Evolutionary conservation across 208 protist genomes (phyloP).

Genomic region (Spongospora subterranea): DNA sequence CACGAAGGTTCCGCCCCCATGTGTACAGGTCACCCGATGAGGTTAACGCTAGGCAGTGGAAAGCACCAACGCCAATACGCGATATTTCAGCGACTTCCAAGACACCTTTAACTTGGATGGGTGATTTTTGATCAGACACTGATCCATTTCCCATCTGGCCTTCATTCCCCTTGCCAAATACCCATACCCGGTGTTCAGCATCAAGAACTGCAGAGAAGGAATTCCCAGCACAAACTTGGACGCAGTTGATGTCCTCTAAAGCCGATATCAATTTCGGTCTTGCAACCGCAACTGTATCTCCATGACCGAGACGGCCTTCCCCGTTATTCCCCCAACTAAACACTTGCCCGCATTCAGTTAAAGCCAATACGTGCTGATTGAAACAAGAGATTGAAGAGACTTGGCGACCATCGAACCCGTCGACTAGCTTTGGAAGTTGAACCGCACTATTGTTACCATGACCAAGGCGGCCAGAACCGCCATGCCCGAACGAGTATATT

Average conservation of each 20-base stretch:
- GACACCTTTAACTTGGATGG: slow-evolving; percentile 23
- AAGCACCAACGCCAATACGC: slow-evolving; percentile 42
- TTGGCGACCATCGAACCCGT: slow-evolving; percentile 40
- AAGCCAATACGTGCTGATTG: slow-evolving; percentile 57
- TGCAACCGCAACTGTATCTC: not conserved
- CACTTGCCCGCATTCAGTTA: slow-evolving; percentile 55
- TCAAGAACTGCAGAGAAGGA: slow-evolving; percentile 59
- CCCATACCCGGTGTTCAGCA: slow-evolving; percentile 49
- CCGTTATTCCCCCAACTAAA: slow-evolving; percentile 59
- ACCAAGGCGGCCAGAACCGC: slow-evolving; percentile 34
- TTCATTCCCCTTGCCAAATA: slow-evolving; percentile 56
- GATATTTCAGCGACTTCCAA: slow-evolving; percentile 36
- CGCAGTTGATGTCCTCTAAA: slow-evolving; percentile 50
- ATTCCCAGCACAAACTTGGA: slow-evolving; percentile 56
- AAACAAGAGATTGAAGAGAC: slow-evolving; percentile 25
- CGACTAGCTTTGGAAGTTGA: slow-evolving; percentile 30
- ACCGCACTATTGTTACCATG: slow-evolving; percentile 52
- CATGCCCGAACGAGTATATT: slow-evolving; percentile 31
- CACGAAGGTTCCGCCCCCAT: slow-evolving; percentile 9
- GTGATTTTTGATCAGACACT: slow-evolving; percentile 32
- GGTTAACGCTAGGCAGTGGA: slow-evolving; percentile 58
- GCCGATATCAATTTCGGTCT: slow-evolving; percentile 11
- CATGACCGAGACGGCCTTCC: slow-evolving; percentile 53
- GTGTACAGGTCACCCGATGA: slow-evolving; percentile 29
- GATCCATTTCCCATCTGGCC: slow-evolving; percentile 59